Evolutionary conservation across 129 eudicot genomes (phyloP).

Genomic region (Glebionis coronaria): DNA sequence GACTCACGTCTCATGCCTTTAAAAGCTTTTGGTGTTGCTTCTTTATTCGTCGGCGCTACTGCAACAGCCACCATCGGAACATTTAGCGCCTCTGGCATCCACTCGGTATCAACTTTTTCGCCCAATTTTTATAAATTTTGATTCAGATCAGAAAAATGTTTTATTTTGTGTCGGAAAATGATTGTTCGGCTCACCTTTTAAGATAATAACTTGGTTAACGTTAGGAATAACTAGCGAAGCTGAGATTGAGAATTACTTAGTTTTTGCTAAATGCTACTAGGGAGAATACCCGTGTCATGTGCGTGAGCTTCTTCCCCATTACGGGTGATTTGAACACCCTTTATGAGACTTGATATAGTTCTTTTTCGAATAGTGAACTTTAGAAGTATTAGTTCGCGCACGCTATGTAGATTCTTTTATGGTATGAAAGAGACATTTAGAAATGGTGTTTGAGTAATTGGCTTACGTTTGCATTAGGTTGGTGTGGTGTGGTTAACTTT

Average conservation of each 20-base stretch:
- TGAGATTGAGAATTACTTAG: too few species aligned
- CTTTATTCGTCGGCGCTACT: slow-evolving; percentile 81
- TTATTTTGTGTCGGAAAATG: neutral
- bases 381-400: slow-evolving; percentile 2
- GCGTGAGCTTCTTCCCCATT: too few species aligned
- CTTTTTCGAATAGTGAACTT: slow-evolving; percentile 8
- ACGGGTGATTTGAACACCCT: neutral
- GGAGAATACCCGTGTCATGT: too few species aligned
- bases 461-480: slow-evolving; percentile 4
- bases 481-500: neutral
- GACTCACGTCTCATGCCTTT: slow-evolving; percentile 72
- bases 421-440: neutral
- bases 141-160: neutral
- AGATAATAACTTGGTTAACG: neutral
- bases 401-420: neutral
- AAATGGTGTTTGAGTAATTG: neutral
- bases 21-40: slow-evolving; percentile 85
- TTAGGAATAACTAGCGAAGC: neutral
- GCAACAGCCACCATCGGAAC: slow-evolving; percentile 62
- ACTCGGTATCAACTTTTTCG: slow-evolving; percentile 40
- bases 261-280: too few species aligned
- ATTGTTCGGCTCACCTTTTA: too few species aligned
- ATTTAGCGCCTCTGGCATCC: slow-evolving; percentile 61
- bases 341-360: neutral
- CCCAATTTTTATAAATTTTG: slow-evolving; percentile 16